Evolutionary conservation across 495 filamentous ascomycete species (phyloP).

Genomic region (Aspergillus mulundensis): DNA sequence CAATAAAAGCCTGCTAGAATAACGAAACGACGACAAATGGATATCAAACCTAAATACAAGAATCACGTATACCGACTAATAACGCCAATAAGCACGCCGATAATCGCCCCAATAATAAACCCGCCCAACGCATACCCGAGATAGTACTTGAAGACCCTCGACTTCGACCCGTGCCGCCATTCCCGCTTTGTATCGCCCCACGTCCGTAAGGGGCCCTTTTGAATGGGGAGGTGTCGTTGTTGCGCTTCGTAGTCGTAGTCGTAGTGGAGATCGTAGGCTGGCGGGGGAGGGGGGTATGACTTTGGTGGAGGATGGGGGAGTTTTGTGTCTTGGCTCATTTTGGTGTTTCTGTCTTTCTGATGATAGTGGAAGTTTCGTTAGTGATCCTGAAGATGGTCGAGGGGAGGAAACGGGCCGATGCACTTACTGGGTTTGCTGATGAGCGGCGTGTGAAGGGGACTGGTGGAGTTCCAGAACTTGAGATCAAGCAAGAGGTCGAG

Average conservation of each 20-base stretch:
- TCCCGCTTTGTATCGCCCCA: neutral
- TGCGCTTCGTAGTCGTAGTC: neutral
- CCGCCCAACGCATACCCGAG: neutral
- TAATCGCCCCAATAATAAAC: neutral
- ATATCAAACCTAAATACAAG: no score
- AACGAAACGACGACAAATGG: neutral
- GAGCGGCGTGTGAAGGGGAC: no score
- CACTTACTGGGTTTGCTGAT: no score
- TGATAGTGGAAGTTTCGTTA: no score
- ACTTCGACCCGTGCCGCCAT: conserved; percentile 4
- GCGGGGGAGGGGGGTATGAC: neutral
- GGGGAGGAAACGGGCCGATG: no score
- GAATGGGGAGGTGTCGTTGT: neutral
- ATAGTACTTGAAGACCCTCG: conserved; percentile 1
- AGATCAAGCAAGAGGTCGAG: no score
- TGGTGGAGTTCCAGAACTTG: no score
- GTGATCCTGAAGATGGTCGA: no score
- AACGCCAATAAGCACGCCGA: neutral
- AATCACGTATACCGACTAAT: neutral
- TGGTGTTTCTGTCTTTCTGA: no score
- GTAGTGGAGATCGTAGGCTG: neutral
- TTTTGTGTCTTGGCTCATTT: neutral
- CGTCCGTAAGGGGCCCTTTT: neutral
- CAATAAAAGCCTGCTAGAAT: no score
- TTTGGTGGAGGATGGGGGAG: neutral